Percentiles rank a stretch among this genome's conserved stretches.
Evolutionary conservation across 2,329 filamentous ascomycete species (phyloP).

Genomic region (Clarireedia monteithiana): DNA sequence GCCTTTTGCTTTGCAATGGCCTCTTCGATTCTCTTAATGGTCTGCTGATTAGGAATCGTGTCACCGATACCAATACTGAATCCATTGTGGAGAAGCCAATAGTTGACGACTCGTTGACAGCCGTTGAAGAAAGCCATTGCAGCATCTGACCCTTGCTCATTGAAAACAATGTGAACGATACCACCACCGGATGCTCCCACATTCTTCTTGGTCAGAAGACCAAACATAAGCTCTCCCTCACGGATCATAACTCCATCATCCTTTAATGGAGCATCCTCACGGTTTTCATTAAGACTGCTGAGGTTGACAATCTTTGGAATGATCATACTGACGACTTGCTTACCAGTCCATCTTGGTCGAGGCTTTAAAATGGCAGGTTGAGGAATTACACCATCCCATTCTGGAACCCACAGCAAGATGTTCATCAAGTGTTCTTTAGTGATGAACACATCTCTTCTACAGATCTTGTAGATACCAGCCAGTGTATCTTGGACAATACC

Average conservation of each 20-base stretch:
- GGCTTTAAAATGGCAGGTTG: conserved; percentile 92
- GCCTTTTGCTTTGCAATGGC: conserved; percentile 77
- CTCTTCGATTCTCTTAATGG: conserved; percentile 75
- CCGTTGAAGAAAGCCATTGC: conserved; percentile 96
- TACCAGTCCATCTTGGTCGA: conserved; percentile 89
- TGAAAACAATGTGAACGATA: conserved; percentile 93
- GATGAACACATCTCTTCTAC: conserved; percentile 83
- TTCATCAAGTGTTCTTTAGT: conserved; percentile 93
- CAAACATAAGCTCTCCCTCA: conserved; percentile 82
- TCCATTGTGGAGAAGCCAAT: conserved; percentile 93
- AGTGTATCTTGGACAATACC: conserved; percentile 98
- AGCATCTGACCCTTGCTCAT: conserved; percentile 78
- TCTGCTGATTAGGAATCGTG: conserved; percentile 82
- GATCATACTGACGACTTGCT: conserved; percentile 92
- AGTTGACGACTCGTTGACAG: conserved; percentile 87
- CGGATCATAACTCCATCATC: conserved; percentile 80
- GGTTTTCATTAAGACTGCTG: conserved; percentile 54
- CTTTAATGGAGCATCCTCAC: conserved; percentile 49
- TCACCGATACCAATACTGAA: conserved; percentile 99
- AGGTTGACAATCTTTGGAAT: conserved; percentile 83
- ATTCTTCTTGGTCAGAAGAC: conserved; percentile 86
- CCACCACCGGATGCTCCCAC: conserved; percentile 85
- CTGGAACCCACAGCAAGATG: conserved; percentile 91
- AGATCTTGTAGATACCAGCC: conserved; percentile 95
- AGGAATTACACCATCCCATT: conserved; percentile 94